A percentile compares a stretch with the other conserved stretches of the same genome.
Evolutionary conservation across 768 basidiomycete species (phyloP).

Genomic region (Termitomyces sp.): DNA sequence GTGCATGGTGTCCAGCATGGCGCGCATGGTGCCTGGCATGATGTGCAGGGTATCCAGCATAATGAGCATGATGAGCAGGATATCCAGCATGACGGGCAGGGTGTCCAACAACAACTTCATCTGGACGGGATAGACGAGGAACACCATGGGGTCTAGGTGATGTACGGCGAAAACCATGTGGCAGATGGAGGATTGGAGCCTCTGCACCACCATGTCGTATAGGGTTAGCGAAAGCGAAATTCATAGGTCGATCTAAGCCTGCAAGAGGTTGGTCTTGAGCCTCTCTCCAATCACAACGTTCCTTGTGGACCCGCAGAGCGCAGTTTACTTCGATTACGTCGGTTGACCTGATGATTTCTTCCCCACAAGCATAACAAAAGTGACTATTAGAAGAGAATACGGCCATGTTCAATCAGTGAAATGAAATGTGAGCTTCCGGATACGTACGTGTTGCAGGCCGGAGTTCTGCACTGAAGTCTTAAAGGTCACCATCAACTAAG

Average conservation of each 20-base stretch:
- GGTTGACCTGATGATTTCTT: slow-evolving; percentile 30
- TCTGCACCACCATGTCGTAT: no score
- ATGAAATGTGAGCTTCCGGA: not conserved
- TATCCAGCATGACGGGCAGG: no score
- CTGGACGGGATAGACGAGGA: no score
- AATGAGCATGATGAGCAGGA: no score
- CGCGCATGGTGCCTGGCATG: not conserved
- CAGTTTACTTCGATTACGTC: not conserved
- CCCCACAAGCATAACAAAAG: slow-evolving; percentile 50
- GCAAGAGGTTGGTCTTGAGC: not conserved
- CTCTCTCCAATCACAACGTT: not conserved
- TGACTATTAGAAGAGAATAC: slow-evolving; percentile 22
- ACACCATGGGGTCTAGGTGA: no score
- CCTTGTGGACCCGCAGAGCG: not conserved
- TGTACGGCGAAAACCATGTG: no score
- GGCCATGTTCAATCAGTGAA: not conserved
- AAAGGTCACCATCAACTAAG: not conserved
- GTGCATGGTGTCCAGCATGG: no score
- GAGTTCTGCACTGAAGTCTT: slow-evolving; percentile 38
- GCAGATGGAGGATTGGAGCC: no score
- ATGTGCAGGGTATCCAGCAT: not conserved
- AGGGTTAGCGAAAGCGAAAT: not conserved
- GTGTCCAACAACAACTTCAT: no score
- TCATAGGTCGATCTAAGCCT: not conserved
- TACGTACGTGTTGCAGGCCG: slow-evolving; percentile 47